These are phyloP conservation scores for Phialophora chinensis DNA, from an alignment of 2,329 filamentous ascomycete species.

Conservation along the genomic window DNA sequence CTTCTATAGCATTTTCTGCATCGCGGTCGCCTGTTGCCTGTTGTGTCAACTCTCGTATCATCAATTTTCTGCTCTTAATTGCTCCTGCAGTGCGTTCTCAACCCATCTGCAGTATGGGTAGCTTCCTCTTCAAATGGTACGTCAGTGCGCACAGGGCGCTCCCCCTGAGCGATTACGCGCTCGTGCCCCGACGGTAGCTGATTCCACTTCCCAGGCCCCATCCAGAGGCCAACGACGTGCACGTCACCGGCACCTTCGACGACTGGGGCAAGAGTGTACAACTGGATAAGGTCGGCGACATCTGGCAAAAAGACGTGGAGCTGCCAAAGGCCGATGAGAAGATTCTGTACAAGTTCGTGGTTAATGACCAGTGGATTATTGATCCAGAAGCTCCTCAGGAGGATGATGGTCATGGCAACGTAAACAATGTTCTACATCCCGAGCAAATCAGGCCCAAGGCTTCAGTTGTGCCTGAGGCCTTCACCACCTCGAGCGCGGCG, in stretches of 20 bases:
- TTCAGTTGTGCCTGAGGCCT: slow-evolving; percentile 24
- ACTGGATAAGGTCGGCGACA: slow-evolving; percentile 74
- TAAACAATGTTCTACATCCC: slow-evolving; percentile 88
- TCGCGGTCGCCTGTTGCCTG: slow-evolving; percentile 35
- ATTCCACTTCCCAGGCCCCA: slow-evolving; percentile 69
- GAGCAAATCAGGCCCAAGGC: slow-evolving; percentile 64
- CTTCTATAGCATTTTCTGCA: slow-evolving; percentile 44
- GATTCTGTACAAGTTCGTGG: slow-evolving; percentile 98
- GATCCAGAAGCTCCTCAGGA: slow-evolving; percentile 82
- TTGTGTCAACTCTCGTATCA: slow-evolving; percentile 21
- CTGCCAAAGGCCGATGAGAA: slow-evolving; percentile 71
- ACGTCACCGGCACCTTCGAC: slow-evolving; percentile 95
- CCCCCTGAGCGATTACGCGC: slow-evolving; percentile 18
- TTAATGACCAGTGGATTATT: slow-evolving; percentile 87
- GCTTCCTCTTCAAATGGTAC: slow-evolving; percentile 40
- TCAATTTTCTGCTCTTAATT: slow-evolving; percentile 10
- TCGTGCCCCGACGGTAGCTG: slow-evolving; percentile 19
- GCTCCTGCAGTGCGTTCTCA: slow-evolving; percentile 5
- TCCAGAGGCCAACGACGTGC: slow-evolving; percentile 77
- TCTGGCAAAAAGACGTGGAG: slow-evolving; percentile 80
- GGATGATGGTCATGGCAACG: slow-evolving; percentile 79
- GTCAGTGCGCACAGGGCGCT: slow-evolving; percentile 21
- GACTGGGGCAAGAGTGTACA: slow-evolving; percentile 87
- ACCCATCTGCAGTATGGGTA: slow-evolving; percentile 33
- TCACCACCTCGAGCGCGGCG: slow-evolving; percentile 65